Conservation (phyloP, 768 basidiomycete species). For the Trametes elegans region DNA sequence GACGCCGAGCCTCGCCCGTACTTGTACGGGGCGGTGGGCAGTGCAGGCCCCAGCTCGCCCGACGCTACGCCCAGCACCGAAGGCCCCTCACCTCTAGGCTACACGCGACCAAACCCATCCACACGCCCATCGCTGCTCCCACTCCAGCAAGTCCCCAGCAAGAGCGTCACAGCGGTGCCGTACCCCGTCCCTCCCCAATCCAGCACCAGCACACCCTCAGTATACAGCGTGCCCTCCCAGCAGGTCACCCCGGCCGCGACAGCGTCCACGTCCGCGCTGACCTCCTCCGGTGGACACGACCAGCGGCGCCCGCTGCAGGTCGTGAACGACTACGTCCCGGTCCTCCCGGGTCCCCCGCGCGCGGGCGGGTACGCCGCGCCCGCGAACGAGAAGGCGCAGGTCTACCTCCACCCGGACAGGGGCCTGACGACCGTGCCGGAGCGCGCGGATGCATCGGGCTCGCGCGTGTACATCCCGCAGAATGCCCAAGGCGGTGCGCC, state of each 20-base stretch:
- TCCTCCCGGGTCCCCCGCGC: neutral
- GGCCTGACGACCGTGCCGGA: slow-evolving; percentile 1
- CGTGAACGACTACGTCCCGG: slow-evolving; percentile 2
- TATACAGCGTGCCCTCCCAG: neutral
- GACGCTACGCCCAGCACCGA: slow-evolving; percentile 7
- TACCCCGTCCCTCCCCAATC: neutral
- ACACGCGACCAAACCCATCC: neutral
- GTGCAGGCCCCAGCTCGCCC: neutral
- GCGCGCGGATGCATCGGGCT: neutral
- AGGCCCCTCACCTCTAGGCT: neutral
- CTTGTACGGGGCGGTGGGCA: slow-evolving; percentile 4
- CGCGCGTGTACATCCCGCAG: neutral
- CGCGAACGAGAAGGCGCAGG: slow-evolving; percentile 7
- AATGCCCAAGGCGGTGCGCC: neutral
- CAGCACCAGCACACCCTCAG: neutral
- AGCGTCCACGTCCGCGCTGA: neutral
- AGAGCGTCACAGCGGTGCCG: neutral
- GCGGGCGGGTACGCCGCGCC: too few species aligned
- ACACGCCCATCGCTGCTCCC: neutral
- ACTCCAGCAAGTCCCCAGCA: neutral
- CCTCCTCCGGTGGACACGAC: neutral
- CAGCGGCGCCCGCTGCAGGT: slow-evolving; percentile 3
- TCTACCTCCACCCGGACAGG: slow-evolving; percentile 10
- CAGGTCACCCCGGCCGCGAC: neutral
- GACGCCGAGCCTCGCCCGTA: slow-evolving; percentile 12